These are phyloP conservation scores for Clohesyomyces aquaticus DNA, from an alignment of 495 filamentous ascomycete species.

Conservation along the genomic window DNA sequence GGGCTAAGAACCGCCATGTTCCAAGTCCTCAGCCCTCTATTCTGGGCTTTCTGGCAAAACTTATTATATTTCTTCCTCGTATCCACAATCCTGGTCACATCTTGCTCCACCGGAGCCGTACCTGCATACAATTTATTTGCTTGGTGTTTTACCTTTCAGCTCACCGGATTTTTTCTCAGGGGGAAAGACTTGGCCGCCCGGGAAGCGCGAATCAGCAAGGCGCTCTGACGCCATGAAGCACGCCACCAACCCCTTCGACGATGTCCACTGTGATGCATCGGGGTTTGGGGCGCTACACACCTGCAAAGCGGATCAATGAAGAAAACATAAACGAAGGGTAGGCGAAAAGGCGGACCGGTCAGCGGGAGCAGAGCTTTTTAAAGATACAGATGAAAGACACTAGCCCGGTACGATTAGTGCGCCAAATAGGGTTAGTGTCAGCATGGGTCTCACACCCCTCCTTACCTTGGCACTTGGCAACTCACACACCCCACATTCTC, in stretches of 20 bases:
- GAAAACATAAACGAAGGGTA: not conserved
- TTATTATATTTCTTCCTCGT: not conserved
- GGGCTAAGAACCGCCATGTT: not conserved
- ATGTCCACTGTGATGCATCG: not conserved
- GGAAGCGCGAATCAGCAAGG: not conserved
- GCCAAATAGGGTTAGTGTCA: too few species aligned
- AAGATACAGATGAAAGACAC: too few species aligned
- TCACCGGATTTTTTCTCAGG: not conserved
- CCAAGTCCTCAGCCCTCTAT: not conserved
- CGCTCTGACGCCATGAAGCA: not conserved
- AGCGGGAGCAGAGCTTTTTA: not conserved
- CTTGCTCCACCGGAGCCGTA: too few species aligned
- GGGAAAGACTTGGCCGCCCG: not conserved
- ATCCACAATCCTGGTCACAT: too few species aligned
- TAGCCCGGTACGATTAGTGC: too few species aligned
- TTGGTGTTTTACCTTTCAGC: too few species aligned
- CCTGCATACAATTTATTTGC: too few species aligned
- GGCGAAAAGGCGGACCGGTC: not conserved
- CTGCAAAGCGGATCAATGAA: not conserved
- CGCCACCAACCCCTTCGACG: not conserved
- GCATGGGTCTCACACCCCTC: too few species aligned
- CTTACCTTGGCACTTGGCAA: too few species aligned
- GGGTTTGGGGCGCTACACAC: not conserved
- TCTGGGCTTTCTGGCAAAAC: not conserved
- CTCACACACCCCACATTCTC: too few species aligned